Conservation (phyloP, 2,329 filamentous ascomycete species). For the Aspergillus sp. region DNA sequence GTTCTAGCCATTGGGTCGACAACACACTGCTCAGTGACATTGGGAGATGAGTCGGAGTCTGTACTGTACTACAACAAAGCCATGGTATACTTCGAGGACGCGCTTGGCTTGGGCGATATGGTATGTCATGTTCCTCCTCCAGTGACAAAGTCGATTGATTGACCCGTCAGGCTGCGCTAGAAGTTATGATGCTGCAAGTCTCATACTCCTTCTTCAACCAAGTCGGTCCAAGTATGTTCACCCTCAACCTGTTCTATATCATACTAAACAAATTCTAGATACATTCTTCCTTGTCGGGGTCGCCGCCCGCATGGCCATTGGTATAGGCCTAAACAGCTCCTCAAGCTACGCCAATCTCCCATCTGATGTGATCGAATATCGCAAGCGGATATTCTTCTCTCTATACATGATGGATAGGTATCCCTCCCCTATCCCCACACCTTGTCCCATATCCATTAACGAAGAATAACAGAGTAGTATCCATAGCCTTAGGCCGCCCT, state of each 20-base stretch:
- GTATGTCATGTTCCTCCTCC: constrained; percentile 22
- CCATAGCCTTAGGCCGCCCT: constrained; percentile 48
- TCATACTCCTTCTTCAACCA: constrained; percentile 55
- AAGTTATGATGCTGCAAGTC: constrained; percentile 50
- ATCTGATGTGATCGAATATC: constrained; percentile 36
- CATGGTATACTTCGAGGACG: constrained; percentile 44
- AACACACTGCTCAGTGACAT: constrained; percentile 46
- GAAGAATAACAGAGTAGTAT: constrained; percentile 42
- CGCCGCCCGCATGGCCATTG: constrained; percentile 48
- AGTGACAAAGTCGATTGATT: too few species aligned
- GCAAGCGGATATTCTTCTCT: constrained; percentile 51
- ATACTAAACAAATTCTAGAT: constrained; percentile 28
- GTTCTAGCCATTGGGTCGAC: constrained; percentile 53
- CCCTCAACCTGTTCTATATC: too few species aligned
- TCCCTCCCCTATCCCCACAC: not conserved
- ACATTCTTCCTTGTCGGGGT: constrained; percentile 52
- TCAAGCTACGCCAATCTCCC: constrained; percentile 39
- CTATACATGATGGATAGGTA: constrained; percentile 54
- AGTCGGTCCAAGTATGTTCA: constrained; percentile 46
- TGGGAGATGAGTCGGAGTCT: constrained; percentile 49
- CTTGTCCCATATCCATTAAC: not conserved
- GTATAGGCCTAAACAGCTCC: constrained; percentile 46
- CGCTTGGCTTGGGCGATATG: constrained; percentile 44
- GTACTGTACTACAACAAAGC: constrained; percentile 50
- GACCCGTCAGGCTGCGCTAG: constrained; percentile 41